Evolutionary conservation across 1,139 yeast genomes (phyloP).

Genomic region (Nakaseomyces glabratus): DNA sequence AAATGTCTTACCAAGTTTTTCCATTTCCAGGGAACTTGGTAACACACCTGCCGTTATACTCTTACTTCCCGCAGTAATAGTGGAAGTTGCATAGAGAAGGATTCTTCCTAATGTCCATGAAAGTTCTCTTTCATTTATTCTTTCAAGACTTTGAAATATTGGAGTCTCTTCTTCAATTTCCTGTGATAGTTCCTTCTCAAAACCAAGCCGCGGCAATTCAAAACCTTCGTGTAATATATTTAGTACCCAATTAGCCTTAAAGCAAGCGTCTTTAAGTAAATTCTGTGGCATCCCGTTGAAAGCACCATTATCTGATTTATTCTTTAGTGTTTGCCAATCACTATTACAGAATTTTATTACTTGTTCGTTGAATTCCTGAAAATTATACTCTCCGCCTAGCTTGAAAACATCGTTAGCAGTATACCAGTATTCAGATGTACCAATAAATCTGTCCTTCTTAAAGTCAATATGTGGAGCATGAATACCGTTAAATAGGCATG

Average conservation of each 20-base stretch:
- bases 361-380: conserved; percentile 47
- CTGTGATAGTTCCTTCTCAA: conserved; percentile 32
- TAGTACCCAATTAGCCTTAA: conserved; percentile 76
- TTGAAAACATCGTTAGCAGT: conserved; percentile 75
- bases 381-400: conserved; percentile 69
- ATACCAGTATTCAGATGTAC: conserved; percentile 79
- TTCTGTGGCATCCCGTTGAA: conserved; percentile 33
- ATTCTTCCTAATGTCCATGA: conserved; percentile 65
- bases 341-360: conserved; percentile 59
- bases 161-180: conserved; percentile 35
- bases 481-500: conserved; percentile 73
- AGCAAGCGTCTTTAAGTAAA: conserved; percentile 59
- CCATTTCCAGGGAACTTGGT: conserved; percentile 41
- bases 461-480: conserved; percentile 71
- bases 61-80: conserved; percentile 32
- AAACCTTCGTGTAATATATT: conserved; percentile 74
- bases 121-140: conserved; percentile 50
- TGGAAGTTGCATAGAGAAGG: conserved; percentile 49
- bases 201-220: conserved; percentile 49
- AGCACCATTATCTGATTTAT: conserved; percentile 43
- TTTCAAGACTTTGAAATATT: conserved; percentile 53
- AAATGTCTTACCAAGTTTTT: conserved; percentile 32
- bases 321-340: conserved; percentile 47
- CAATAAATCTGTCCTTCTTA: conserved; percentile 62
- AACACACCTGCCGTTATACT: conserved; percentile 37